Evolutionary conservation across 1,139 yeast species (phyloP), one percentile per base, ranked within the genome.

Genomic region (Blastobotrys aristatus): DNA sequence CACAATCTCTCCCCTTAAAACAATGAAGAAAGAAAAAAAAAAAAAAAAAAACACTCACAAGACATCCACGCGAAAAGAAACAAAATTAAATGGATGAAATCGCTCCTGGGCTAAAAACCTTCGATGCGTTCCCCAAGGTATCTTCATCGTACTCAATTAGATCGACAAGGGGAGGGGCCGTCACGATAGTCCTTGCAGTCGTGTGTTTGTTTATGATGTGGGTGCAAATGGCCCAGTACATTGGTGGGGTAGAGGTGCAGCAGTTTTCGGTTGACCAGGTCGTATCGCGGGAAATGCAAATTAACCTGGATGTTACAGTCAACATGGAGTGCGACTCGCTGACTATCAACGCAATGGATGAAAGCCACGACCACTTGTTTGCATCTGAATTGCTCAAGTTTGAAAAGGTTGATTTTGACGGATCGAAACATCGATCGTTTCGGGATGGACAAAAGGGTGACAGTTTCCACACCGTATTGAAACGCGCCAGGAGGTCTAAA

Each of bases 81-180:
- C 27, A 24, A 24, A 6, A 24, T 6, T 6, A 10, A 26, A 58
- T 61, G 64, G 65, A 61, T 30, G 55, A 54, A 3, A 30, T 57
- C 16, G 56, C 53, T 27, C 59, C 58, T 14, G 65, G 59, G 24
- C 52, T 63, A 64, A 51, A 51, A 40, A 57, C 89, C 7, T 87
- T 88, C 65, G 96, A 88, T 71, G 96, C 96, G 31, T 88, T 88
- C 60, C 90, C 97, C 18, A 90, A 90, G 66, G 87, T 88, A 24
- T 83, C 84, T 47, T 76, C 88, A 6, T 77, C 84, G 52, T 90
- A 87, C 59, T 76, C 84, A 37, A 83, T 84, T 44, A 70, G 87
- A 54, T 84, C 95, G 1, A 71, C 77, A 34, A 73, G 92, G 53
- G 96, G 96, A 26, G 92, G 95, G 2, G 62, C 79, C 21, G 77